Evolutionary conservation across 768 basidiomycete genomes (phyloP).

Genomic region (Podaxis pistillaris): DNA sequence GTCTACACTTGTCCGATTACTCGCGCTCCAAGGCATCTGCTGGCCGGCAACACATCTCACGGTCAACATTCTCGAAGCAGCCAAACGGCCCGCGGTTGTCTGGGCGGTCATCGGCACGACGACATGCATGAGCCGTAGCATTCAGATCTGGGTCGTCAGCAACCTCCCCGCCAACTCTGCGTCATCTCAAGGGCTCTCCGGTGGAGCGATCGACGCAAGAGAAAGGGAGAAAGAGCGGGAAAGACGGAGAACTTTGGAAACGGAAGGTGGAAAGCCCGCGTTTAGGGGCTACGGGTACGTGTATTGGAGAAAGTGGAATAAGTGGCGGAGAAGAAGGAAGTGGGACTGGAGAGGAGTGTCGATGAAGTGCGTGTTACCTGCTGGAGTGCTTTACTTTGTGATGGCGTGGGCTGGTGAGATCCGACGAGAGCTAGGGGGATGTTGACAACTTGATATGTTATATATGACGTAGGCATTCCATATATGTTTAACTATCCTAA

Average conservation of each 20-base stretch:
- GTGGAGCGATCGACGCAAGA: background rate
- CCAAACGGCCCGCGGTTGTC: slow-evolving; percentile 72
- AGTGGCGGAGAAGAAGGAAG: slow-evolving; percentile 38
- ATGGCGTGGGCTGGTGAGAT: slow-evolving; percentile 74
- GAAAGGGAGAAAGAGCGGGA: slow-evolving; percentile 7
- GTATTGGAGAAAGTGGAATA: slow-evolving; percentile 29
- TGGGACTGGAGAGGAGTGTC: slow-evolving; percentile 84
- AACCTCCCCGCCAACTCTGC: slow-evolving; percentile 55
- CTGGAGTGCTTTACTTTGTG: slow-evolving; percentile 69
- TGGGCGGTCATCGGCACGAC: slow-evolving; percentile 93
- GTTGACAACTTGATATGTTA: background rate
- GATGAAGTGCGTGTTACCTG: slow-evolving; percentile 69
- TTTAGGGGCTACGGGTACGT: slow-evolving; percentile 6
- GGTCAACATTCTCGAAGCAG: slow-evolving; percentile 67
- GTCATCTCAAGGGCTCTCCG: slow-evolving; percentile 2
- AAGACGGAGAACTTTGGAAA: slow-evolving; percentile 11
- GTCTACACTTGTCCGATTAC: slow-evolving; percentile 85
- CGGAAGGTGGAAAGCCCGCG: slow-evolving; percentile 1
- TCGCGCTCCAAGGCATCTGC: slow-evolving; percentile 93
- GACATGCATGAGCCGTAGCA: slow-evolving; percentile 76
- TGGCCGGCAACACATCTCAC: slow-evolving; percentile 93
- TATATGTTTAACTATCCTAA: background rate
- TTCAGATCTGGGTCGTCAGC: slow-evolving; percentile 96
- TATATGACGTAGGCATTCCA: slow-evolving; percentile 5
- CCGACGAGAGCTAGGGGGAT: slow-evolving; percentile 41